Percentiles rank a stretch among this genome's conserved stretches.
These are phyloP conservation scores for Zymoseptoria ardabiliae DNA, from an alignment of 2,329 filamentous ascomycete genomes.

Conservation along the genomic window DNA sequence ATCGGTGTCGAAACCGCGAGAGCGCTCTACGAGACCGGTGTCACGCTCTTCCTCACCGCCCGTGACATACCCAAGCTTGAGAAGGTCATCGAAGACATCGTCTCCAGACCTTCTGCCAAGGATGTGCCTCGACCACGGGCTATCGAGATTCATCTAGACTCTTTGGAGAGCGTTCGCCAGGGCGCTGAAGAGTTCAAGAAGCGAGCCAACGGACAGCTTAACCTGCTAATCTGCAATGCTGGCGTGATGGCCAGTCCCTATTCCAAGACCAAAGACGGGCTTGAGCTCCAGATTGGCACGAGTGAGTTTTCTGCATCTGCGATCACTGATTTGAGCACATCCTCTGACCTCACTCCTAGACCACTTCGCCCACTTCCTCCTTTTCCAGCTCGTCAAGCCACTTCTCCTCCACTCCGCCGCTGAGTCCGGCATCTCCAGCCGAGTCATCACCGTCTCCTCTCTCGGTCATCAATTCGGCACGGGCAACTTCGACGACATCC, in stretches of 20 bases:
- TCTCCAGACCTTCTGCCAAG: slow-evolving; percentile 13
- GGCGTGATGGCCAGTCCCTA: slow-evolving; percentile 38
- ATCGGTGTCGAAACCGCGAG: slow-evolving; percentile 41
- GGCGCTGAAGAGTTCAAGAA: slow-evolving; percentile 29
- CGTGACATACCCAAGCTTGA: slow-evolving; percentile 37
- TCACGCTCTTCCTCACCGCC: slow-evolving; percentile 39
- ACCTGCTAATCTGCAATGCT: slow-evolving; percentile 29
- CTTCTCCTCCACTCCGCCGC: slow-evolving; percentile 34
- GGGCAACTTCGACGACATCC: slow-evolving; percentile 36
- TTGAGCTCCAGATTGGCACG: slow-evolving; percentile 46
- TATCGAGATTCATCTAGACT: slow-evolving; percentile 28
- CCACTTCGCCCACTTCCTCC: slow-evolving; percentile 48
- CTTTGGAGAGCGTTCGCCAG: slow-evolving; percentile 26
- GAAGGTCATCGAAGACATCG: slow-evolving; percentile 24
- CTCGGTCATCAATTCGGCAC: slow-evolving; percentile 34
- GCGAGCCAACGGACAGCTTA: slow-evolving; percentile 28
- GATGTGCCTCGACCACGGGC: slow-evolving; percentile 15
- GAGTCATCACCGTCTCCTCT: slow-evolving; percentile 43
- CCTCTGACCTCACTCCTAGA: slow-evolving; percentile 16
- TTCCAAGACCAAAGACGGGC: slow-evolving; percentile 31
- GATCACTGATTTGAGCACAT: slow-evolving; percentile 39
- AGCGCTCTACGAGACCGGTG: slow-evolving; percentile 41
- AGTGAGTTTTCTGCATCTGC: not conserved
- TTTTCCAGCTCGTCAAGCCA: slow-evolving; percentile 45
- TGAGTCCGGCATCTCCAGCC: slow-evolving; percentile 36